Conservation (phyloP, 768 basidiomycete species). For the Pleurotus citrinopileatus region DNA sequence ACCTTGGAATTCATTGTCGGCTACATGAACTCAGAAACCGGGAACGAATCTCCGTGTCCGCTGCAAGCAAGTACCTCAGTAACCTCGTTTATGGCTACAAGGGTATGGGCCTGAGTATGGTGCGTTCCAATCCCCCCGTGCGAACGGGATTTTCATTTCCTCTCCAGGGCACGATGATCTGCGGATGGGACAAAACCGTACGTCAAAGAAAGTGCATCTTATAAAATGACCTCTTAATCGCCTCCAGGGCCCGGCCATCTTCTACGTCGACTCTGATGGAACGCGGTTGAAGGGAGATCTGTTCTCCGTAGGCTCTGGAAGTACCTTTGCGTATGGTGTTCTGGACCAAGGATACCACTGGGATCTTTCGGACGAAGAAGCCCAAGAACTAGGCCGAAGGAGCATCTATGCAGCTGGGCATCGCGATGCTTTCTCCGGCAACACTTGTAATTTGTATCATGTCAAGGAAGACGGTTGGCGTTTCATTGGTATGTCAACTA, state of each 20-base stretch:
- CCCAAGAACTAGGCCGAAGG: conserved; percentile 88
- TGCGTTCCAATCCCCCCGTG: conserved; percentile 30
- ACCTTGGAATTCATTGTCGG: conserved; percentile 96
- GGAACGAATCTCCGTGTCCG: conserved; percentile 98
- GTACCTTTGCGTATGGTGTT: conserved; percentile 98
- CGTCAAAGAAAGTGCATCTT: conserved; percentile 24
- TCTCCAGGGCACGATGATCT: conserved; percentile 95
- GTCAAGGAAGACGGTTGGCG: conserved; percentile 95
- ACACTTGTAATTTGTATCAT: conserved; percentile 94
- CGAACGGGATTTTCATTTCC: background rate
- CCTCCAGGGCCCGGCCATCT: conserved; percentile 81
- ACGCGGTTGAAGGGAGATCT: conserved; percentile 92
- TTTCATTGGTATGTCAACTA: conserved; percentile 73
- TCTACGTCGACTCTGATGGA: conserved; percentile 98
- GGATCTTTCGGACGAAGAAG: conserved; percentile 91
- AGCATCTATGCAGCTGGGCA: conserved; percentile 98
- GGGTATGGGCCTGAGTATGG: conserved; percentile 99
- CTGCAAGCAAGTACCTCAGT: conserved; percentile 95
- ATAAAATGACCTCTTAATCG: background rate
- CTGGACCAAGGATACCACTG: conserved; percentile 93
- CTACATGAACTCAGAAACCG: conserved; percentile 94
- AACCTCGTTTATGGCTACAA: conserved; percentile 98
- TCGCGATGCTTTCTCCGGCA: conserved; percentile 94
- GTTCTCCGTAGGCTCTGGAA: conserved; percentile 99
- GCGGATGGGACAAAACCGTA: conserved; percentile 99